Base-by-base conservation (phyloP, 164 flowering plant genomes). In the Kalanchoe fedtschenkoi region DNA sequence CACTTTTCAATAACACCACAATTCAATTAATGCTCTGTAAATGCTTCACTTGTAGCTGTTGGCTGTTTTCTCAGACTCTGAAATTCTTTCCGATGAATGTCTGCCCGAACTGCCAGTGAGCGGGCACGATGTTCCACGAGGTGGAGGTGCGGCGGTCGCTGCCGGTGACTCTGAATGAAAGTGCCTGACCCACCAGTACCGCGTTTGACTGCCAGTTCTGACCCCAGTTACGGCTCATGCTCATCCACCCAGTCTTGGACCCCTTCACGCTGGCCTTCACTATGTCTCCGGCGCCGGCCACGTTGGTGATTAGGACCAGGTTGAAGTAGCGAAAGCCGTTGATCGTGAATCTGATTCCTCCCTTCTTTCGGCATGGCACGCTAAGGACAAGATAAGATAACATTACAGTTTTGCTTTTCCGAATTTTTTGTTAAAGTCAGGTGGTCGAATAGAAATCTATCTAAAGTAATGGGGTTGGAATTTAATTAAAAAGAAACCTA, bases 221-320 rank as follows among this genome's bases (percentile, higher is more conserved):
- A 57, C 95, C 95, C 95, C 95, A 87, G 67, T 87, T 87, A 0
- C 87, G 68, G 72, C 83, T 84, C 90, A 87, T 44, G 58, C 70
- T 63, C 80, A 88, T 78, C 96, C 96, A 88, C 8, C 76, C 86
- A 0, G 91, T 86, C 33, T 53, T 73, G 0, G 81, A 41, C 0
- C 96, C 96, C 57, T 86, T 88, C 32, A 88, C 75, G 71, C 83
- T 75, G 7, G 66, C 88, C 47, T 47, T 68, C 54, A 66, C 71
- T 21, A 88, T 76, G 57, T 88, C 81, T 1, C 96, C 96, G 26
- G 91, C 89, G 11, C 96, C 96, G 10, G 89, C 96, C 0, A 88
- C 96, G 78, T 88, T 88, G 35, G 83, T 69, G 58, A 88, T 68
- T 68, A 88, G 58, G 2, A 84, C 79, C 74, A 87, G 60, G 72